Percentiles rank a stretch among this genome's conserved stretches.
These are phyloP conservation scores for Phlebiopsis flavidoalba DNA, from an alignment of 768 basidiomycete species.

Conservation along the genomic window DNA sequence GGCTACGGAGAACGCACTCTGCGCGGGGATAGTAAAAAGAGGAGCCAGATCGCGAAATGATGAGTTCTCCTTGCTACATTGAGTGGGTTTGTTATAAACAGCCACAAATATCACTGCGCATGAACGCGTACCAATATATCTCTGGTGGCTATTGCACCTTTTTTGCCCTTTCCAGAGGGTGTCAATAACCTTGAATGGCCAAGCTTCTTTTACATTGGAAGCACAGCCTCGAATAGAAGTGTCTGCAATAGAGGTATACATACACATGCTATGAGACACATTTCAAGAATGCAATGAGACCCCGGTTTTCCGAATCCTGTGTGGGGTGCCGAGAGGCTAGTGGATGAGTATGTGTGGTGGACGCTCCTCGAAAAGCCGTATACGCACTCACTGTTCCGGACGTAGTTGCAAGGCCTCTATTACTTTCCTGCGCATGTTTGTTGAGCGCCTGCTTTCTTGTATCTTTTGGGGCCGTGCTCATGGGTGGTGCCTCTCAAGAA, in stretches of 20 bases:
- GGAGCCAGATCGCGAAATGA: constrained; percentile 54
- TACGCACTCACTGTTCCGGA: neutral
- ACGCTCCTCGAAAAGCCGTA: neutral
- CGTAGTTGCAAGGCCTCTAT: neutral
- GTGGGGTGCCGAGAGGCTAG: neutral
- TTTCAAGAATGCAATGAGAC: neutral
- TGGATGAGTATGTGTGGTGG: neutral
- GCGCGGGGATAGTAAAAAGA: constrained; percentile 44
- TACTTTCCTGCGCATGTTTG: neutral
- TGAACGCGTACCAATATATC: constrained; percentile 40
- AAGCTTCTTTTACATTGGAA: neutral
- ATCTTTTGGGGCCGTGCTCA: neutral
- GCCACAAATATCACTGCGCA: neutral
- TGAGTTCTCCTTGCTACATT: constrained; percentile 50
- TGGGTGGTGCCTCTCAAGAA: neutral
- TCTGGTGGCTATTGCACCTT: constrained; percentile 46
- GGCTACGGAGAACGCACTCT: constrained; percentile 31
- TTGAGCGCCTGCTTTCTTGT: neutral
- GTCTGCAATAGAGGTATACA: constrained; percentile 9
- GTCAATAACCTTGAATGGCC: constrained; percentile 37
- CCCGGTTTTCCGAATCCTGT: neutral
- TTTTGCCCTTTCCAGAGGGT: constrained; percentile 50
- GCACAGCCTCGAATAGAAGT: neutral
- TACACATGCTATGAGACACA: neutral
- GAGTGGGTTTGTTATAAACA: neutral